Evolutionary conservation across 495 filamentous ascomycete genomes (phyloP).

Genomic region (Hyaloscypha hepaticicola): DNA sequence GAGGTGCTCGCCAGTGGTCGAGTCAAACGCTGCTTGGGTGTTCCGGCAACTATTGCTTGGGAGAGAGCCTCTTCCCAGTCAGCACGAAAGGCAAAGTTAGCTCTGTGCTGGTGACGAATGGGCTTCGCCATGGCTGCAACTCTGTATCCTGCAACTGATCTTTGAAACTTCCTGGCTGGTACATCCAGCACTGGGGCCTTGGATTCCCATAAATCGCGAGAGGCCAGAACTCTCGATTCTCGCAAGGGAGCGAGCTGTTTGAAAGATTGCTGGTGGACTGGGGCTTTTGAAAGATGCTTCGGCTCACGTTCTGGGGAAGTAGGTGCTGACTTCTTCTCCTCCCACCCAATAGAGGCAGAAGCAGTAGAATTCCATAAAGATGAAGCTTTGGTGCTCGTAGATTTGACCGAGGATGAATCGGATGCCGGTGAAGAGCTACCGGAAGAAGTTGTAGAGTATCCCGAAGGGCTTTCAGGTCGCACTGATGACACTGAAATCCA

Average conservation of each 20-base stretch:
- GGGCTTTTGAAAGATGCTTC: slow-evolving; percentile 12
- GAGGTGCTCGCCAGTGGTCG: slow-evolving; percentile 5
- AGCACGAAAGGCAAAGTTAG: slow-evolving; percentile 12
- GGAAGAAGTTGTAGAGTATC: slow-evolving; percentile 25
- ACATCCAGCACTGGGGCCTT: slow-evolving; percentile 14
- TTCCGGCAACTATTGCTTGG: slow-evolving; percentile 6
- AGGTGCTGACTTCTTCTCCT: slow-evolving; percentile 8
- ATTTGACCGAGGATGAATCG: slow-evolving; percentile 28
- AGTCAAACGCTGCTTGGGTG: slow-evolving; percentile 2
- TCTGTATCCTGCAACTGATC: neutral
- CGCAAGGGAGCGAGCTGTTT: slow-evolving; percentile 16
- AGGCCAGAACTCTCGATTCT: slow-evolving; percentile 28
- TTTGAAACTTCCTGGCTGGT: slow-evolving; percentile 14
- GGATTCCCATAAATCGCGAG: slow-evolving; percentile 21
- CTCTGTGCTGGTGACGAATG: slow-evolving; percentile 19
- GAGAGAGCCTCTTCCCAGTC: slow-evolving; percentile 23
- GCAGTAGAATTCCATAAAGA: slow-evolving; percentile 24
- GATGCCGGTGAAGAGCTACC: slow-evolving; percentile 25
- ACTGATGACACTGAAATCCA: slow-evolving; percentile 34
- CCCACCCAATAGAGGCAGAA: slow-evolving; percentile 17
- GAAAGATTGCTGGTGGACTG: slow-evolving; percentile 16
- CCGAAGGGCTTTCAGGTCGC: slow-evolving; percentile 27
- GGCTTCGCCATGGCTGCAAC: neutral
- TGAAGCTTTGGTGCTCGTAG: slow-evolving; percentile 33
- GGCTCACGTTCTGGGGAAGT: slow-evolving; percentile 8